Evolutionary conservation across 2,329 filamentous ascomycete genomes (phyloP).

Genomic region (Botryotinia calthae): DNA sequence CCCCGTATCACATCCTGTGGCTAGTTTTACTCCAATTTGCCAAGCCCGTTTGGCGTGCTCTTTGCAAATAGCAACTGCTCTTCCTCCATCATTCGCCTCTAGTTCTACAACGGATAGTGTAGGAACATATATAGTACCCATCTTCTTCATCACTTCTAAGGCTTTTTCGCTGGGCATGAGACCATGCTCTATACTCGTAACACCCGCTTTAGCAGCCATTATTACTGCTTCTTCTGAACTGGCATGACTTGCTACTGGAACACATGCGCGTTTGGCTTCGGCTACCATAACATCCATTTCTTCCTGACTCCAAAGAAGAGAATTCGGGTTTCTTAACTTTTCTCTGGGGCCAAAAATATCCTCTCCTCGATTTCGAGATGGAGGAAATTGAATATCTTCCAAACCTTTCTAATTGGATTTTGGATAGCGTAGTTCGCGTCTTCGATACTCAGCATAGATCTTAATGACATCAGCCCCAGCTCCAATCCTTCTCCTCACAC

Average conservation of each 20-base stretch:
- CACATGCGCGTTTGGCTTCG: neutral
- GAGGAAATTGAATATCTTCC: neutral
- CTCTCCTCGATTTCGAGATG: neutral
- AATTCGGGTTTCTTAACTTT: neutral
- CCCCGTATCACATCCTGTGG: neutral
- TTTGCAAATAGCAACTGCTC: neutral
- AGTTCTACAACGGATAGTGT: neutral
- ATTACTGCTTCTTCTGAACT: neutral
- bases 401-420: neutral
- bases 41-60: neutral
- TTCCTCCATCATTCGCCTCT: neutral
- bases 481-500: neutral
- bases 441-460: neutral
- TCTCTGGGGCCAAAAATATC: neutral
- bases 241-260: neutral
- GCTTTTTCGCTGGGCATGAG: neutral
- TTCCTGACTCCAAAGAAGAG: neutral
- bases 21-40: neutral
- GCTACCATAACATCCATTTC: neutral
- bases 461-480: neutral
- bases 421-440: neutral
- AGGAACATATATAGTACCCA: neutral
- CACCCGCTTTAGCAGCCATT: neutral
- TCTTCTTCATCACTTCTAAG: neutral
- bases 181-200: neutral